Conservation (phyloP, 2,329 filamentous ascomycete species). For the Echinosphaeria canescens region DNA sequence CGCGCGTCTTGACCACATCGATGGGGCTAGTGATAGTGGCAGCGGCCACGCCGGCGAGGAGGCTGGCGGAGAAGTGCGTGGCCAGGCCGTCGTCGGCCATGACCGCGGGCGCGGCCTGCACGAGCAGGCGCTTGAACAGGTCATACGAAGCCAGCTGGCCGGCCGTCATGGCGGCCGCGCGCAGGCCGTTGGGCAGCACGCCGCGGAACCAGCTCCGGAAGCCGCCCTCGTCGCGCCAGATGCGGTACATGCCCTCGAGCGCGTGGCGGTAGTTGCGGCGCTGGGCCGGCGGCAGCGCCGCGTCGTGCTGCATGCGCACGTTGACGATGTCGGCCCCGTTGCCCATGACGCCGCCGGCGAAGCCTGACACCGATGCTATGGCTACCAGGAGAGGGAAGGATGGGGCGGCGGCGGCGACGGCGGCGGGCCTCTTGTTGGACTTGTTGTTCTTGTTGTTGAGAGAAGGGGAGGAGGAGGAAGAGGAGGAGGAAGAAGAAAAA, state of each 20-base stretch:
- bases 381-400: conserved; percentile 59
- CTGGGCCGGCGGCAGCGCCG: conserved; percentile 48
- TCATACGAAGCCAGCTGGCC: conserved; percentile 73
- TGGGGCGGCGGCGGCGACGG: conserved; percentile 18
- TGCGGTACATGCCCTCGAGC: conserved; percentile 64
- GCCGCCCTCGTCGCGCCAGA: conserved; percentile 80
- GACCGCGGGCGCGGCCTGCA: conserved; percentile 43
- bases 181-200: conserved; percentile 61
- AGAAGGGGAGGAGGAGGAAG: too few species aligned
- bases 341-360: conserved; percentile 72
- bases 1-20: conserved; percentile 73
- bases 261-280: conserved; percentile 81
- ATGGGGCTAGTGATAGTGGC: conserved; percentile 72
- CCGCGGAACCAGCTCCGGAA: conserved; percentile 58
- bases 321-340: conserved; percentile 95
- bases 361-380: conserved; percentile 66
- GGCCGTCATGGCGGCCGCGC: conserved; percentile 76
- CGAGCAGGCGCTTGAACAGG: conserved; percentile 50
- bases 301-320: conserved; percentile 94
- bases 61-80: conserved; percentile 59
- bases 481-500: too few species aligned
- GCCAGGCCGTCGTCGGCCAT: conserved; percentile 48
- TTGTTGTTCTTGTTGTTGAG: too few species aligned
- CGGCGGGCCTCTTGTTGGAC: too few species aligned
- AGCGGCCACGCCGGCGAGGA: conserved; percentile 63